Conservation (phyloP, 805 yeast genomes). For the Pichia eremophila region DNA sequence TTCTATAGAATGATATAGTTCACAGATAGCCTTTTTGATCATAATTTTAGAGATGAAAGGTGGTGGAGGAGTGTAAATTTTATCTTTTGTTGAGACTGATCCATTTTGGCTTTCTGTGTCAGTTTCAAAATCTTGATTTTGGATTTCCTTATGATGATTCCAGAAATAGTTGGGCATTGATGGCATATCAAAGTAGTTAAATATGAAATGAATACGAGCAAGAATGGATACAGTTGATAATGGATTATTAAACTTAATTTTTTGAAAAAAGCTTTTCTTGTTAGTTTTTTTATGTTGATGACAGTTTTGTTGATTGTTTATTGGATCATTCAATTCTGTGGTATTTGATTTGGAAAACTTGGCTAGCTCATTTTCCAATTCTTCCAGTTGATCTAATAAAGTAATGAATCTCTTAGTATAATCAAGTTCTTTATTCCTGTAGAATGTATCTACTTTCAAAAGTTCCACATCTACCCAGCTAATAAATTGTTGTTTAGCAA, state of each 20-base stretch:
- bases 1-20: constrained; percentile 64
- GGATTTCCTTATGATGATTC: constrained; percentile 5
- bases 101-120: not conserved
- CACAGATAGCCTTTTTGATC: constrained; percentile 58
- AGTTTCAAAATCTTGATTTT: not conserved
- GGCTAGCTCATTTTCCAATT: constrained; percentile 27
- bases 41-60: constrained; percentile 56
- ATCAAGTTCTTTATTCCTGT: constrained; percentile 47
- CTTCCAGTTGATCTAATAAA: constrained; percentile 59
- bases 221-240: not conserved
- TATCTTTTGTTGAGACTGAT: not conserved
- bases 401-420: constrained; percentile 48
- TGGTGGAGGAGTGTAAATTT: constrained; percentile 29
- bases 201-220: constrained; percentile 11
- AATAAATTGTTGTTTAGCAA: constrained; percentile 39
- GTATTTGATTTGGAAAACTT: not conserved
- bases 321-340: not conserved
- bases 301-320: not conserved
- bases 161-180: constrained; percentile 31
- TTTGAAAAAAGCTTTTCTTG: not conserved
- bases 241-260: not conserved
- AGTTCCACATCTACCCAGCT: constrained; percentile 61
- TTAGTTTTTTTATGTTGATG: not conserved
- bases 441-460: constrained; percentile 51
- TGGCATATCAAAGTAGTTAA: constrained; percentile 31